A percentile compares a stretch with the other conserved stretches of the same genome.
phyloP scores from a whole-genome alignment of 768 basidiomycete species.

The Clathrus columnatus region DNA sequence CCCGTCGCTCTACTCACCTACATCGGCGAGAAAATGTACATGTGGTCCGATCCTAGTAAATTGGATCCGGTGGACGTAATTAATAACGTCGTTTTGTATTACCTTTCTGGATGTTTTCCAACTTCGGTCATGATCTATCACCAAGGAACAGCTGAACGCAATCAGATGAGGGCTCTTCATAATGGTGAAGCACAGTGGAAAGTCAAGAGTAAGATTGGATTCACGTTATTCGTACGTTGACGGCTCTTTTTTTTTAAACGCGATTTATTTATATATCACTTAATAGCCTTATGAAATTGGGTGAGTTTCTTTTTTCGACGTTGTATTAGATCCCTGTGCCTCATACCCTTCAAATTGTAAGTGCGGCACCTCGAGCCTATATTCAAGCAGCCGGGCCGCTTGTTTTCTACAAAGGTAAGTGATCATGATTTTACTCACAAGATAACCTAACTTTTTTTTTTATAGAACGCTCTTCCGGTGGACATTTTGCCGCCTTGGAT shows the following conservation, averaged over 20 bases:
- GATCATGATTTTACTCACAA: not conserved
- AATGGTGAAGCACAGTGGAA: constrained; percentile 8
- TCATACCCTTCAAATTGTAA: not conserved
- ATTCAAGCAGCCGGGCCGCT: constrained; percentile 12
- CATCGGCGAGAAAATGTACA: constrained; percentile 16
- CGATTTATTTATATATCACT: not conserved
- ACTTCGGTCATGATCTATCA: constrained; percentile 16
- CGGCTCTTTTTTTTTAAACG: not conserved
- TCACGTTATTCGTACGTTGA: constrained; percentile 13
- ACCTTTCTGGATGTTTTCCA: constrained; percentile 14
- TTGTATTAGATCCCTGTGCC: not conserved
- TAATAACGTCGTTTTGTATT: constrained; percentile 15
- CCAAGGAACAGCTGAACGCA: constrained; percentile 2
- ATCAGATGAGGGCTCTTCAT: constrained; percentile 5
- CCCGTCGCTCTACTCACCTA: constrained; percentile 15
- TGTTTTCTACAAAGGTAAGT: constrained; percentile 15
- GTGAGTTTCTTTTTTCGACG: not conserved
- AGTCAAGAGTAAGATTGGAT: constrained; percentile 12
- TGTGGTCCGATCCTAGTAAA: constrained; percentile 15
- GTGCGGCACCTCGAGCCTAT: constrained; percentile 5
- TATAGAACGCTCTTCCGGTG: constrained; percentile 11
- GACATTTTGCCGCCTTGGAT: constrained; percentile 18
- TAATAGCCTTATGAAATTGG: constrained; percentile 16
- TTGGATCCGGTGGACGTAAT: constrained; percentile 13
- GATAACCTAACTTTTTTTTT: not conserved